Evolutionary conservation across 2,329 filamentous ascomycete species (phyloP), one percentile per base, ranked within the genome.

Genomic region (Grosmannia clavigera): DNA sequence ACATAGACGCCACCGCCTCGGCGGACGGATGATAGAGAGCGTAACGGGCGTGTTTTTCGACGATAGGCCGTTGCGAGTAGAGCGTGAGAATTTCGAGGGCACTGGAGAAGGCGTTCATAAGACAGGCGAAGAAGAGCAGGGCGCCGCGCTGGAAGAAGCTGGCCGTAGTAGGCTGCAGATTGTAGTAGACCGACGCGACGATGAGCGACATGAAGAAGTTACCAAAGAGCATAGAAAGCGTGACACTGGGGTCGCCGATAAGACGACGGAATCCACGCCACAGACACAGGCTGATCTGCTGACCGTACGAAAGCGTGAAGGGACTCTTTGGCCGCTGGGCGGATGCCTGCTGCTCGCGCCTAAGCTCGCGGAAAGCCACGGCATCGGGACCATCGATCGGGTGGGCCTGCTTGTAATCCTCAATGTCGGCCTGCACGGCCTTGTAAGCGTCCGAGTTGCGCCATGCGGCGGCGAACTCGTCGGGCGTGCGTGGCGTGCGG

Each of bases 11-110:
- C 62, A 90, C 79, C 16, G 90, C 89, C 76, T 96, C 90, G 19
- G 90, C 87, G 14, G 87, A 90, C 0, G 92, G 90, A 67, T 95
- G 91, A 67, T 96, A 95, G 19, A 96, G 79, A n/a, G 91, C 90
- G 69, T 95, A 96, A 61, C 87, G 84, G 59, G 81, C 76, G 66
- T 96, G 92, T 70, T 96, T 96, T 70, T 96, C 90, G 63, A 96
- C 90, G 66, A 96, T 95, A 1, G 88, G 87, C 43, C 92, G 86
- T 81, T 96, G 90, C 1, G 88, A 83, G 69, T 94, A 96, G 7
- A 96, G 79, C 0, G 88, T 90, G 40, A 94, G 73, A 69, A 96
- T 94, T 22, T 94, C 90, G 46, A 92, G 79, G 58, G 87, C 86
- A 69, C 84, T 88, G 64, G 85, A 81, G 68, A 95, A 92, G 50